Percentiles rank a stretch among this genome's conserved stretches.
Conservation (phyloP, 306 rosid genomes). For the Cucurbita pepo region DNA sequence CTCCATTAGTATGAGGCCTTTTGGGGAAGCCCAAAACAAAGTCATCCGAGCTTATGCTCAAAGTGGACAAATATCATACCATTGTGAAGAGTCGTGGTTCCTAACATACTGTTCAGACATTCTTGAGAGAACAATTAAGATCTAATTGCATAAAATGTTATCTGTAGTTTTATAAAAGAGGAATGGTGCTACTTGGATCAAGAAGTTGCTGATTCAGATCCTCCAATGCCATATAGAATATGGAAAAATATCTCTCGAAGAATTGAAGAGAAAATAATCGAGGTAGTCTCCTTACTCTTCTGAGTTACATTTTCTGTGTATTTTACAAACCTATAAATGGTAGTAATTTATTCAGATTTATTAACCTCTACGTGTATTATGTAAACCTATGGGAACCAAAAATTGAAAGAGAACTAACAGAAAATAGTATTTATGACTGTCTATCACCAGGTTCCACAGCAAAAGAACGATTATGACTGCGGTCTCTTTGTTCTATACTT, state of each 20-base stretch:
- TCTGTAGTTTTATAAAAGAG: conserved; percentile 53
- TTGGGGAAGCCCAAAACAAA: too few species aligned
- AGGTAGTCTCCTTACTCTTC: conserved; percentile 19
- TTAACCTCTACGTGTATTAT: not conserved
- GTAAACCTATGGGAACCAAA: not conserved
- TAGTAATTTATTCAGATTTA: not conserved
- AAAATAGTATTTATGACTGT: not conserved
- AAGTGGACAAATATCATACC: too few species aligned
- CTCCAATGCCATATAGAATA: conserved; percentile 43
- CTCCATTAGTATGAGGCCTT: too few species aligned
- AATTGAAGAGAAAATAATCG: conserved; percentile 34
- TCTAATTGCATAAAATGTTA: conserved; percentile 6
- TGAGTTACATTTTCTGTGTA: not conserved
- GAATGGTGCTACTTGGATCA: conserved; percentile 52
- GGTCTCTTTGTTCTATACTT: conserved; percentile 83
- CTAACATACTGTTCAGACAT: not conserved
- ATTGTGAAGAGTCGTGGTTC: too few species aligned
- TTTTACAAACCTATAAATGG: not conserved
- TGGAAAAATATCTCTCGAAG: conserved; percentile 64
- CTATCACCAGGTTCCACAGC: conserved; percentile 79
- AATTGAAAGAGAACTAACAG: not conserved
- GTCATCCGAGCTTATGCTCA: too few species aligned
- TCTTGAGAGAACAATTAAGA: not conserved
- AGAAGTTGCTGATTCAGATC: conserved; percentile 31
- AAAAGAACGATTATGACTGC: conserved; percentile 81